Base-by-base conservation (phyloP, 2,329 filamentous ascomycete species). In the Mariannaea sp. region DNA sequence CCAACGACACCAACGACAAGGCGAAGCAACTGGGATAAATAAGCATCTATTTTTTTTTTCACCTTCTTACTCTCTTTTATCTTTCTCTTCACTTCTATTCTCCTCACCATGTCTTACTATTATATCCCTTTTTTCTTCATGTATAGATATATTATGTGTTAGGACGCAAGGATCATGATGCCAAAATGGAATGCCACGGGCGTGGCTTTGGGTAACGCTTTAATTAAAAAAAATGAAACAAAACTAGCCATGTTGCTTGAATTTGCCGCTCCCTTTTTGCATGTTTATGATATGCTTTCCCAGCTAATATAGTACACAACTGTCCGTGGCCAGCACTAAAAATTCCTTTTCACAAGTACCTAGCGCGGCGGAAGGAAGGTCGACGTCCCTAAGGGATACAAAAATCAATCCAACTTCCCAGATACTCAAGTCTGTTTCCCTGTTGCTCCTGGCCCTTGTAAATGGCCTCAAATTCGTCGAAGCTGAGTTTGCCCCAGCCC, bases 381-480 rank as follows among this genome's bases (percentile, higher is more conserved):
- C 26, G 22, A 32, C 29, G 7, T 16, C 40, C 41, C 70, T 77
- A 84, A 12, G 84, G 84, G 60, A 88, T 86, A 69, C 84, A 88
- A 69, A 87, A 86, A 69, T 97, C 92, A 71, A 97, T 90, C 93
- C 93, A 97, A 65, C 85, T 90, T 55, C 90, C 90, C 40, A 97
- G 78, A 71, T 96, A 93, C 61, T 90, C 89, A 56, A 92, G 78
- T 47, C 87, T 75, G 67, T 85, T 84, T 12, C 80, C 81, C 22
- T 77, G 74, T 19, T 84, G 83, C 60, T 86, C 82, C 58, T 85
- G 80, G n/a, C 79, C 78, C 62, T 85, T 83, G 75, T 94, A 90
- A 43, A 87, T 86, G 32, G 77, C 76, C 65, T 90, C 86, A 71
- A 97, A 95, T 71, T 97, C 94, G 1, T 82, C 79, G 60, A 87